These are phyloP conservation scores for Podaxis sp. DNA, from an alignment of 768 basidiomycete genomes.

Conservation along the genomic window DNA sequence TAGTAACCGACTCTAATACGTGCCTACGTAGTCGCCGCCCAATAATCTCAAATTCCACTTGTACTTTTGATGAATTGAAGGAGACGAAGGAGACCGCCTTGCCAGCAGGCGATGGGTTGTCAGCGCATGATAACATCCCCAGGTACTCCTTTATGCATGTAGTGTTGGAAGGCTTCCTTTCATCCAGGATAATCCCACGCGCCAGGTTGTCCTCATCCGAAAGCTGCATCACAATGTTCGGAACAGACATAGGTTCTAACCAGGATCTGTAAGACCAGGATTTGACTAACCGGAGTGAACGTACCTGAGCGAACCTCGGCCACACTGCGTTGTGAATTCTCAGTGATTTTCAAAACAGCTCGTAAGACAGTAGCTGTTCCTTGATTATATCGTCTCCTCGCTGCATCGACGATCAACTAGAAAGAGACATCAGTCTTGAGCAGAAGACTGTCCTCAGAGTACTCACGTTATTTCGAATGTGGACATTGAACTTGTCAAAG, in stretches of 20 bases:
- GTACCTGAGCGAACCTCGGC: constrained; percentile 66
- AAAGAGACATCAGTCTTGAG: constrained; percentile 7
- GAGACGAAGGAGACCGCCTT: constrained; percentile 71
- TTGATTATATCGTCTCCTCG: constrained; percentile 76
- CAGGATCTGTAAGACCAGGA: not conserved
- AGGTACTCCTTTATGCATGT: constrained; percentile 76
- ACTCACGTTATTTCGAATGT: constrained; percentile 82
- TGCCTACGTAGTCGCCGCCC: constrained; percentile 63
- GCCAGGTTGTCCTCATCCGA: constrained; percentile 60
- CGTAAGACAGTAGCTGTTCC: constrained; percentile 69
- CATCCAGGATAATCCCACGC: constrained; percentile 56
- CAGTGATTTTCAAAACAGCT: constrained; percentile 69
- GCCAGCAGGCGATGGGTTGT: constrained; percentile 78
- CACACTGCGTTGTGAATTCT: constrained; percentile 57
- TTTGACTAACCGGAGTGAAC: constrained; percentile 8
- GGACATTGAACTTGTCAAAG: constrained; percentile 82
- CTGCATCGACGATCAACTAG: constrained; percentile 78
- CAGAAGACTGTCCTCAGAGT: not conserved
- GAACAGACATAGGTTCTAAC: constrained; percentile 64
- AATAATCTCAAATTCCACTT: constrained; percentile 78
- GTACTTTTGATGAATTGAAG: constrained; percentile 65
- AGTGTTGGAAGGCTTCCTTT: constrained; percentile 54
- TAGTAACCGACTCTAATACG: constrained; percentile 73
- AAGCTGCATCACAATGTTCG: constrained; percentile 62
- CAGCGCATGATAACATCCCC: constrained; percentile 75